These are phyloP conservation scores for Trichomonas tenax DNA, from an alignment of 208 protist genomes.

Conservation along the genomic window DNA sequence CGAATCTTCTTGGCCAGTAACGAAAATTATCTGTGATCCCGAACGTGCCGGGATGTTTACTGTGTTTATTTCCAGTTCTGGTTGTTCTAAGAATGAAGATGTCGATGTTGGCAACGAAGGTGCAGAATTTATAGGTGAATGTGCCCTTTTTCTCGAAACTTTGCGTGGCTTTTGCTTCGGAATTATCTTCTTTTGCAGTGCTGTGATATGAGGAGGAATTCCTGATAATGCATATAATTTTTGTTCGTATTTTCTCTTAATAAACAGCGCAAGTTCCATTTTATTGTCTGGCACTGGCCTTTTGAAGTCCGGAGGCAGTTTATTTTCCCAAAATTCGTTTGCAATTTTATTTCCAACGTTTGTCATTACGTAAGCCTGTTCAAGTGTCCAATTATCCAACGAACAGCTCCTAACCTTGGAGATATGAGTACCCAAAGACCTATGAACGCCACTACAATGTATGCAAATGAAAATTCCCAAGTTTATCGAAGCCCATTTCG, in stretches of 20 bases:
- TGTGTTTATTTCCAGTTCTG: background rate
- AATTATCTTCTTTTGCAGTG: background rate
- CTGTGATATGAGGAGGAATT: background rate
- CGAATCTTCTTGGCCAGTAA: background rate
- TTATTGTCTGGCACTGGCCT: background rate
- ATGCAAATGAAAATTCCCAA: slow-evolving; percentile 46
- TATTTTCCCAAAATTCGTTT: background rate
- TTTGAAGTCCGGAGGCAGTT: background rate
- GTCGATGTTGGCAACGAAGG: background rate
- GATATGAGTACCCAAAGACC: slow-evolving; percentile 42
- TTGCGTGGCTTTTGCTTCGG: background rate
- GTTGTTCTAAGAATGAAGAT: background rate
- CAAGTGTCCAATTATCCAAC: slow-evolving; percentile 31
- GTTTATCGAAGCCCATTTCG: background rate
- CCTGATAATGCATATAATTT: background rate
- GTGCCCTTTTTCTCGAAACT: background rate
- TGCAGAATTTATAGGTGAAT: background rate
- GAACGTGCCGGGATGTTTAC: background rate
- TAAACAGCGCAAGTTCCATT: background rate
- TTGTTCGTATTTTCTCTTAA: background rate
- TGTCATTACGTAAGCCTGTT: slow-evolving; percentile 30
- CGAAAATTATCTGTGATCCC: background rate
- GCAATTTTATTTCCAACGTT: slow-evolving; percentile 23
- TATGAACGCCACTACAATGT: slow-evolving; percentile 42
- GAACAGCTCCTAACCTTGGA: slow-evolving; percentile 34